Base-by-base conservation (phyloP, 1,139 yeast genomes). In the Lodderomyces orthopsilosis region DNA sequence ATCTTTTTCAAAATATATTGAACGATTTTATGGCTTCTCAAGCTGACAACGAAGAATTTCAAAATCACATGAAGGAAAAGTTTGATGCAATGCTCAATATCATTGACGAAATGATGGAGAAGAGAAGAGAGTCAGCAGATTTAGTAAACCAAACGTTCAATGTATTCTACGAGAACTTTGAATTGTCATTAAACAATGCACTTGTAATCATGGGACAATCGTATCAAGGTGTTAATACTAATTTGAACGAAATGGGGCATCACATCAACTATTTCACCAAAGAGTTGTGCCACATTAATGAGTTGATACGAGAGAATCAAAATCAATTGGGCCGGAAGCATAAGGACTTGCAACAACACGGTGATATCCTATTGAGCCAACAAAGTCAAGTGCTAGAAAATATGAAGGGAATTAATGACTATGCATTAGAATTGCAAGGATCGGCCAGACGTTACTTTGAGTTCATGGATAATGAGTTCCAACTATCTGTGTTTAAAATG, bases 1-100 rank as follows among this genome's bases (percentile, higher is more conserved):
- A 48, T 26, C 47, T 63, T 1, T 66, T 66, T 45, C 46, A 52
- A 1, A 46, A 51, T 12, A 51, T 70, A 33, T 50, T 52, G 35
- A 22, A 47, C 1, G 59, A 62, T 7, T 40, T 64, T 22, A 35
- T 41, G 2, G 28, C 41, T 2, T 49, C 65, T 1, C 48, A 54
- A 12, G 39, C 40, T 8, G 38, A 41, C 7, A 44, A 57, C 6
- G 51, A 51, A 1, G 45, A 49, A 17, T 18, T 43, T 12, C 54
- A 49, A 32, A 36, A 35, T 0, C 38, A 40, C 1, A 38, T 63
- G 9, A 48, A 55, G 33, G 10, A 37, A 1, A 54, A 55, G 36
- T 54, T 65, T 38, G 54, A 53, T 5, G 48, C 45, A 1, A 40
- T 64, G 28, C 38, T 52, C 3, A 13, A 30, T 3, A 17, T 49